Conservation (phyloP, 2,329 filamentous ascomycete species). For the Cercospora sp. region DNA sequence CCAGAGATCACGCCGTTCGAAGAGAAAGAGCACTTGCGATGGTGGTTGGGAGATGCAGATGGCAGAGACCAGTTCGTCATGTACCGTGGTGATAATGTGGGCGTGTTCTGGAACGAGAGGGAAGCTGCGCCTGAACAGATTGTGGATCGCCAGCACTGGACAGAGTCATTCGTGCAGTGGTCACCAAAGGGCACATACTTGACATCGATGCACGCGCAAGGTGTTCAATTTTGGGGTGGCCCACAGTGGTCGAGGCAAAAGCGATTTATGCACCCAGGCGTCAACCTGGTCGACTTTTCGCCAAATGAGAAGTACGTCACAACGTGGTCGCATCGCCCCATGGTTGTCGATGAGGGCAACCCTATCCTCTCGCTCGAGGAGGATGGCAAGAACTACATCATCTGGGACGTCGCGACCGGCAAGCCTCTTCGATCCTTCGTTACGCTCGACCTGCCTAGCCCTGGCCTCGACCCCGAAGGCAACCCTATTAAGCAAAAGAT, state of each 20-base stretch:
- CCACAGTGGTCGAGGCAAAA: constrained; percentile 84
- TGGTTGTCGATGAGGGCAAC: constrained; percentile 87
- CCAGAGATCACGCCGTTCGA: constrained; percentile 81
- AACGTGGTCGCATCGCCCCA: constrained; percentile 94
- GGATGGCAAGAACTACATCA: constrained; percentile 98
- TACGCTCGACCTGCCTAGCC: constrained; percentile 75
- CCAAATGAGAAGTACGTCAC: constrained; percentile 89
- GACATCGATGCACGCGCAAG: constrained; percentile 91
- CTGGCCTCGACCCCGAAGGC: constrained; percentile 60
- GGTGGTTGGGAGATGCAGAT: constrained; percentile 85
- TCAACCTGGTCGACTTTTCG: constrained; percentile 95
- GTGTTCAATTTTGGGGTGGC: constrained; percentile 96
- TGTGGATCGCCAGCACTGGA: constrained; percentile 94
- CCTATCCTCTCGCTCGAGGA: constrained; percentile 75
- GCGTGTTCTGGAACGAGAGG: constrained; percentile 98
- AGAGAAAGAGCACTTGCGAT: constrained; percentile 92
- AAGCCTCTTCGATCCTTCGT: constrained; percentile 91
- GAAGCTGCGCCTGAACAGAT: constrained; percentile 83
- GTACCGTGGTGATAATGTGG: constrained; percentile 87
- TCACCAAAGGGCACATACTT: constrained; percentile 92
- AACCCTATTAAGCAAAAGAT: constrained; percentile 82
- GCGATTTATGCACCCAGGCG: constrained; percentile 90
- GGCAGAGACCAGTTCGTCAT: constrained; percentile 95
- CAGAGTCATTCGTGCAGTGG: constrained; percentile 97
- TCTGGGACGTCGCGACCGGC: constrained; percentile 91